These are phyloP conservation scores for Aspergillus uvarum DNA, from an alignment of 2,329 filamentous ascomycete genomes.

Conservation along the genomic window DNA sequence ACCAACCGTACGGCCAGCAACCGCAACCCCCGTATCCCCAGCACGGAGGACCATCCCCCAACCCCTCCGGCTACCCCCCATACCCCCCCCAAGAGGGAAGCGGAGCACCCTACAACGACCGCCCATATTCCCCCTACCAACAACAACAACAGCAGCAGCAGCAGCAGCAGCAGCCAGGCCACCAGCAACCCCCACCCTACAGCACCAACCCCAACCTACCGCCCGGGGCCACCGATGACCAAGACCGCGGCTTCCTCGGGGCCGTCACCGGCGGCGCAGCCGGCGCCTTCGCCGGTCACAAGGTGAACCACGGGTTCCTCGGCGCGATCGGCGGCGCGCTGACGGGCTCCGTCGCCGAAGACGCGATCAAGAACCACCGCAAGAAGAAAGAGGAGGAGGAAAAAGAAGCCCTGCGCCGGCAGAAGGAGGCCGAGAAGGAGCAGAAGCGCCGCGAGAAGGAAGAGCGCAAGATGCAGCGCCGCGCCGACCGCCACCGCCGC, in stretches of 20 bases:
- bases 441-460: background rate
- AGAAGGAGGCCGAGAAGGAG: constrained; percentile 5
- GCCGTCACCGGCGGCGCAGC: constrained; percentile 46
- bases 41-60: background rate
- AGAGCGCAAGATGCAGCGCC: background rate
- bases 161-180: background rate
- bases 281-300: constrained; percentile 46
- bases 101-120: background rate
- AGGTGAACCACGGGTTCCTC: constrained; percentile 48
- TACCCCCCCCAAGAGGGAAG: background rate
- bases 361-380: constrained; percentile 44
- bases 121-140: constrained; percentile 2
- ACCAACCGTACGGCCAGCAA: background rate
- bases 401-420: constrained; percentile 6
- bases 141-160: too few relatives aligned
- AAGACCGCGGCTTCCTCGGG: constrained; percentile 46
- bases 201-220: background rate
- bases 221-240: constrained; percentile 23
- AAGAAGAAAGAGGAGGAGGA: constrained; percentile 21
- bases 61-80: background rate
- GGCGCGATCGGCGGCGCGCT: constrained; percentile 49
- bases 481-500: background rate
- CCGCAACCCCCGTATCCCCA: background rate
- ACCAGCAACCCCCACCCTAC: constrained; percentile 4
- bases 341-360: constrained; percentile 45